Conservation (phyloP, 148 eudicot genomes). For the Suaeda aralocaspica region DNA sequence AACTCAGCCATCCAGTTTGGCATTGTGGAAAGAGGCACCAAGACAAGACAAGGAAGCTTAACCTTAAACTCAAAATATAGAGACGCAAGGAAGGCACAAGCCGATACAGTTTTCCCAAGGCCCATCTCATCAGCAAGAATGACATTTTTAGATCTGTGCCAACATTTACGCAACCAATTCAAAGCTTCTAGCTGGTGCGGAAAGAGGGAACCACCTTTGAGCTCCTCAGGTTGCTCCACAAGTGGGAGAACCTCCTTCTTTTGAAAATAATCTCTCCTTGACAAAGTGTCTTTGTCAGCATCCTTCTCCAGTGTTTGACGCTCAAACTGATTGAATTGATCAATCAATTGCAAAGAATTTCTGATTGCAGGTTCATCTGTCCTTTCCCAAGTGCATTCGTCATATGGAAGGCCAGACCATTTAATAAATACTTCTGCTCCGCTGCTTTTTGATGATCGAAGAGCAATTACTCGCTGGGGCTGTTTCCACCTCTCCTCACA, state of each 20-base stretch:
- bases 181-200: conserved; percentile 97
- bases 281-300: conserved; percentile 31
- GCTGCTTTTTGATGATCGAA: conserved; percentile 48
- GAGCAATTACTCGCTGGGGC: conserved; percentile 80
- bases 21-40: conserved; percentile 99
- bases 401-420: conserved; percentile 91
- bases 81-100: conserved; percentile 78
- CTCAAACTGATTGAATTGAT: conserved; percentile 59
- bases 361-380: conserved; percentile 59
- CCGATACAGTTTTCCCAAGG: conserved; percentile 95
- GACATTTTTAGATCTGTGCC: conserved; percentile 84
- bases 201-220: conserved; percentile 75
- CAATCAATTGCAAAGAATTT: conserved; percentile 49
- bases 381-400: conserved; percentile 98
- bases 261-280: conserved; percentile 33
- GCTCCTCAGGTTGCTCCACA: conserved; percentile 83
- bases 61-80: conserved; percentile 79
- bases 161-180: conserved; percentile 97
- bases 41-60: conserved; percentile 75
- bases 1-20: conserved; percentile 99
- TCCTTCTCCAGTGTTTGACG: conserved; percentile 56
- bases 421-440: conserved; percentile 63
- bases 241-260: conserved; percentile 58
- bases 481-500: conserved; percentile 74
- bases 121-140: conserved; percentile 99